A percentile compares a stretch with the other conserved stretches of the same genome.
These are phyloP conservation scores for Ustulina deusta DNA, from an alignment of 2,329 filamentous ascomycete species.

Conservation along the genomic window DNA sequence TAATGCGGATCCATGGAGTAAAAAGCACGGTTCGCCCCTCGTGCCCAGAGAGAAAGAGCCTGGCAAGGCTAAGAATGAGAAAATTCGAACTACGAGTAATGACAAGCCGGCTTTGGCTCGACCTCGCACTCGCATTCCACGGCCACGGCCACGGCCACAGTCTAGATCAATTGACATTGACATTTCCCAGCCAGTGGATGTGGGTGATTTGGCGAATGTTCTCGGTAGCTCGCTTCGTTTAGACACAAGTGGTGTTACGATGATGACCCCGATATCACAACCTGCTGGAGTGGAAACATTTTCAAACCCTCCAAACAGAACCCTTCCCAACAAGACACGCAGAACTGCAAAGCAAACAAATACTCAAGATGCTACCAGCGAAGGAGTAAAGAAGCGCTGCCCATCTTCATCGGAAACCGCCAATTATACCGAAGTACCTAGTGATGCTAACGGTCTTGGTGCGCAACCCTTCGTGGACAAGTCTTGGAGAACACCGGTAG, in stretches of 20 bases:
- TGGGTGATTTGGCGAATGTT: not conserved
- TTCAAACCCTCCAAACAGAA: not conserved
- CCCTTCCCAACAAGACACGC: not conserved
- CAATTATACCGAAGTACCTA: not conserved
- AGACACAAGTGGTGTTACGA: not conserved
- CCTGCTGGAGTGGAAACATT: not conserved
- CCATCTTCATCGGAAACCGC: not conserved
- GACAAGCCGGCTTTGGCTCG: conserved; percentile 14
- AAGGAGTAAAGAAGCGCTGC: not conserved
- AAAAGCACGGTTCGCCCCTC: not conserved
- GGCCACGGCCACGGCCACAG: conserved; percentile 5
- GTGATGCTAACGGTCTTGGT: not conserved
- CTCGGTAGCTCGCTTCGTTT: not conserved
- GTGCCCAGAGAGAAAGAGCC: not conserved
- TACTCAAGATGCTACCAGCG: not conserved
- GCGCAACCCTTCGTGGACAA: not conserved
- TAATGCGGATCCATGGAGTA: not conserved
- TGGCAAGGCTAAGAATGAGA: not conserved
- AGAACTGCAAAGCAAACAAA: not conserved
- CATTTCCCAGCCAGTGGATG: not conserved
- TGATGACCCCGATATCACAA: not conserved
- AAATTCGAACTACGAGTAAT: conserved; percentile 20
- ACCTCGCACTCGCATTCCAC: conserved; percentile 12
- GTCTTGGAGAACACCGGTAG: not conserved
- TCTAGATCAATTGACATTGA: not conserved